These are phyloP conservation scores for Brassica rapa DNA, from an alignment of 345 rosid genomes.

Conservation along the genomic window DNA sequence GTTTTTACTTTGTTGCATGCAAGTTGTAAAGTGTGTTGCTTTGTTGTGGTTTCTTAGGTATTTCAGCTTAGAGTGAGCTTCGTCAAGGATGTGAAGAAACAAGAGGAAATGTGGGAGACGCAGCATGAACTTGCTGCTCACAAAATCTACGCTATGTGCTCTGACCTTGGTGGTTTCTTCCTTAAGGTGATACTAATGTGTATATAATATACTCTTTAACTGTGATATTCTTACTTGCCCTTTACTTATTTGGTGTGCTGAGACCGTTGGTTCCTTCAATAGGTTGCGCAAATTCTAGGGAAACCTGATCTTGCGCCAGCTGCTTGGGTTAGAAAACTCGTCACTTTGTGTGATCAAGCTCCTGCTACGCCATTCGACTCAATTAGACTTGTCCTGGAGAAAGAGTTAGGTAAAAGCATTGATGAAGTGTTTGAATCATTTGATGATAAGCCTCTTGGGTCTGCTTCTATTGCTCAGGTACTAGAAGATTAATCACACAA, in stretches of 20 bases:
- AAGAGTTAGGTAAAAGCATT: conserved; percentile 63
- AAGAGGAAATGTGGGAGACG: conserved; percentile 84
- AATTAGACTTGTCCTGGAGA: conserved; percentile 57
- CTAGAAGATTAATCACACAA: not conserved
- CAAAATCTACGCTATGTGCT: conserved; percentile 77
- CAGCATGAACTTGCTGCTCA: conserved; percentile 92
- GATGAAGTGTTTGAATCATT: conserved; percentile 67
- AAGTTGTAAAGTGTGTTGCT: not conserved
- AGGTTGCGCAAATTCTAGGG: conserved; percentile 90
- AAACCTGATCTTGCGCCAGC: conserved; percentile 94
- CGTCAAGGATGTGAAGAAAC: conserved; percentile 70
- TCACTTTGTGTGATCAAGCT: conserved; percentile 86
- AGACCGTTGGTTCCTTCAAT: conserved; percentile 14
- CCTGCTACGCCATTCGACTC: conserved; percentile 73
- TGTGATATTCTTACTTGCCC: not conserved
- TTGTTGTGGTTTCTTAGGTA: conserved; percentile 45
- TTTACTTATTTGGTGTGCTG: not conserved
- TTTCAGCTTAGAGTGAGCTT: conserved; percentile 79
- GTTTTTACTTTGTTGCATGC: not conserved
- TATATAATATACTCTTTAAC: no score
- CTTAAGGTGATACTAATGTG: conserved; percentile 75
- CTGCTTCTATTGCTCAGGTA: conserved; percentile 99
- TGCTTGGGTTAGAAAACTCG: conserved; percentile 91
- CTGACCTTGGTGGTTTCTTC: conserved; percentile 93
- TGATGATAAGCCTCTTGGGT: conserved; percentile 84